phyloP scores from a whole-genome alignment of 1,284 basidiomycete species.

The Malassezia restricta region DNA sequence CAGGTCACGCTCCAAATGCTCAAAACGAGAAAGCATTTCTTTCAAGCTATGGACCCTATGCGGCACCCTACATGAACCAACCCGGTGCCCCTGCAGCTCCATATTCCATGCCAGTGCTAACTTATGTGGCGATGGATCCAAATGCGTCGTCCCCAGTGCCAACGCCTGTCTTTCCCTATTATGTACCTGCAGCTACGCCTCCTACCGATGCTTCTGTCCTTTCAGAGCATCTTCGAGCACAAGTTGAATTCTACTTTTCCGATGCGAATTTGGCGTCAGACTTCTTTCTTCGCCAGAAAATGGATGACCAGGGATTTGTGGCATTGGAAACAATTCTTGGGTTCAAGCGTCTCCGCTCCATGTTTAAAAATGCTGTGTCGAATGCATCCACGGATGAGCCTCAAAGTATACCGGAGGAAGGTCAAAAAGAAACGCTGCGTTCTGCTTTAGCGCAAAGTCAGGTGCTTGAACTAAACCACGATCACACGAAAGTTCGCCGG shows the following conservation, averaged over 20 bases:
- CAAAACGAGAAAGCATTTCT: too few relatives aligned
- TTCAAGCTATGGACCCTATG: background rate
- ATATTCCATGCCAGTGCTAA: background rate
- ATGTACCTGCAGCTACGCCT: background rate
- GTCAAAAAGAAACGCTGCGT: conserved; percentile 6
- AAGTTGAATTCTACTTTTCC: conserved; percentile 44
- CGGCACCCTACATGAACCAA: background rate
- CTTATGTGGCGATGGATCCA: background rate
- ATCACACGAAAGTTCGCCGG: conserved; percentile 19
- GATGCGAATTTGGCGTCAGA: conserved; percentile 32
- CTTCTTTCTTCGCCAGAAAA: conserved; percentile 32
- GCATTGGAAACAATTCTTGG: conserved; percentile 21
- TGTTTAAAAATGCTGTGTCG: background rate
- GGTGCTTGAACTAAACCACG: conserved; percentile 25
- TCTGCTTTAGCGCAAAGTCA: conserved; percentile 22
- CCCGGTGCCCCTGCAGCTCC: background rate
- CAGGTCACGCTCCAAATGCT: too few relatives aligned
- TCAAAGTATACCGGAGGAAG: too few relatives aligned
- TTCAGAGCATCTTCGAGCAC: conserved; percentile 22
- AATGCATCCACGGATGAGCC: background rate
- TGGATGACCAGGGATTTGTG: conserved; percentile 37
- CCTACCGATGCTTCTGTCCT: conserved; percentile 11
- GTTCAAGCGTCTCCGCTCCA: conserved; percentile 29
- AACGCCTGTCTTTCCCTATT: background rate
- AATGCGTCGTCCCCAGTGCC: background rate